Evolutionary conservation across 2,329 filamentous ascomycete species (phyloP), one percentile per base, ranked within the genome.

Genomic region (Aspergillus flavus): DNA sequence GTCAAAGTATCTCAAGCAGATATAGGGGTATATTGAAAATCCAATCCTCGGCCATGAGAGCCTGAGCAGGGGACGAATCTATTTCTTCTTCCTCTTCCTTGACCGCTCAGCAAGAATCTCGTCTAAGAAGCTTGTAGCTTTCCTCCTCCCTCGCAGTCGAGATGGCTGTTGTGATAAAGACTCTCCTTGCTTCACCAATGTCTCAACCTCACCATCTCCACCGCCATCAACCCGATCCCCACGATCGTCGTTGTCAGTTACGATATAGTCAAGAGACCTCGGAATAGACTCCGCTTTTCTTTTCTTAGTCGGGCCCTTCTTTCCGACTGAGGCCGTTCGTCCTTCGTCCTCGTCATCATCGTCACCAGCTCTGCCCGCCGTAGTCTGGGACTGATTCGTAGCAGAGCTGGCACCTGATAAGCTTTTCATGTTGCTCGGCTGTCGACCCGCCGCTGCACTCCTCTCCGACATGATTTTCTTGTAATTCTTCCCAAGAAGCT

Each of bases 61-160:
- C 21, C 28, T 32, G 39, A 23, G n/a, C 46, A 26, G 39, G 10
- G 14, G 19, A 28, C 7, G 39, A 52, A 39, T n/a, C 62, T 73
- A 77, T 61, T 72, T 76, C 71, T 79, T 80, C 68, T 80, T 82
- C 71, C 83, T 83, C 76, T 86, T 86, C 66, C 81, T 83, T 9
- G 81, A 80, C 61, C 77, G 67, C 55, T 78, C 71, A n/a, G 75
- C 75, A 55, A 81, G 68, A 19, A 87, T 72, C 66, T 87, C 83
- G 71, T 88, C 86, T 28, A 88, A 75, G 68, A 84, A 87, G 64
- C 80, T 86, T 16, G 71, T 77, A 1, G 76, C 76, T 57, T 80
- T 79, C 66, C 80, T 82, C 32, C 72, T 74, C 26, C 68, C 71
- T 58, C 72, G 76, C 11, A 67, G 54, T 28, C 62, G 63, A 32